Base-by-base conservation (phyloP, 495 filamentous ascomycete genomes). In the Margaritispora aquatica region DNA sequence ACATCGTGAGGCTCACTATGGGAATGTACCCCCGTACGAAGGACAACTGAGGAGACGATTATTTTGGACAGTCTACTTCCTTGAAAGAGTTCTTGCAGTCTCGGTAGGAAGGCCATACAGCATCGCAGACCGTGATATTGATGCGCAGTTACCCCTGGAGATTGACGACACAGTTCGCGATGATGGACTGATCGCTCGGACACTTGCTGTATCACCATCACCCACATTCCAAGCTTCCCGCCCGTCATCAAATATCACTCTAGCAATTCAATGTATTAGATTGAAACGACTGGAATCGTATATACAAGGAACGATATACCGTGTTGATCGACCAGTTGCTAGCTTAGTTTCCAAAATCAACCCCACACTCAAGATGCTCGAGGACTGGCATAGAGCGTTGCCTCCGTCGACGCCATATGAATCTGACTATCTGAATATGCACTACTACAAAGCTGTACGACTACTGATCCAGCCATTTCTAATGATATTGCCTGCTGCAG, bases 51-150 rank as follows among this genome's bases (percentile, higher is more conserved):
- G 77, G 26, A 69, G 77, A 5, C 69, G 77, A 22, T 70, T 82
- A 0, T 82, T 82, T 49, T 82, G 78, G 78, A 79, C 74, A 0
- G 77, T 80, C 0, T 81, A 81, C 60, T 80, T 78, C 47, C 67
- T 81, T 2, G 77, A 81, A 59, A 55, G 77, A 49, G 73, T 76
- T 0, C 74, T 80, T 24, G 78, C 77, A 10, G 75, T 80, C 67
- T 79, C 75, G 3, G 71, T 80, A 13, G 79, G 77, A 4, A 71
- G 79, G 11, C 79, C 79, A 0, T 76, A 77, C 58, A 80, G 77
- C 41, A 77, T 81, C 20, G 73, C 76, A 21, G 77, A 81, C 57
- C 70, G 77, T 53, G 73, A 81, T 59, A 81, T 81, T 49, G 77
- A 81, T 59, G 73, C 77, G 4, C 71, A 76, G 11, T 66, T 82